A percentile compares a stretch with the other conserved stretches of the same genome.
Conservation (phyloP, 2,329 filamentous ascomycete species). For the Trichophyton benhamiae region DNA sequence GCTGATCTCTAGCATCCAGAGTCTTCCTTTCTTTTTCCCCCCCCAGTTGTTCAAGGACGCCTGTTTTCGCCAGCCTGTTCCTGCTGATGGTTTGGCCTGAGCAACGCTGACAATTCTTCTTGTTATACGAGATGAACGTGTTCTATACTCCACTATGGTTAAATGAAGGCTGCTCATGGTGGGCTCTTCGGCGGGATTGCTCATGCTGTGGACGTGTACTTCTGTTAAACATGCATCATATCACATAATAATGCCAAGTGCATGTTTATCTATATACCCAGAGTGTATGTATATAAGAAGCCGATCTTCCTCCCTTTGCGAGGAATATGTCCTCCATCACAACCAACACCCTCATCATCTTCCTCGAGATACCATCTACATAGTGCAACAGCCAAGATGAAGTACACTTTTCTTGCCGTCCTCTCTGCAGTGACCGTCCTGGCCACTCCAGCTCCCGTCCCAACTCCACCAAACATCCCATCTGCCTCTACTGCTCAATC, state of each 20-base stretch:
- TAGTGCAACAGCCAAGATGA: not conserved
- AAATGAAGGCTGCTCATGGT: not conserved
- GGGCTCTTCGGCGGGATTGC: not conserved
- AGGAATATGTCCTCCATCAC: not conserved
- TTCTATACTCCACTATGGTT: not conserved
- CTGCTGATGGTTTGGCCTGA: not conserved
- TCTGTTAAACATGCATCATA: not conserved
- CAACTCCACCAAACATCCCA: constrained; percentile 51
- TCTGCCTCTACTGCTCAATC: constrained; percentile 44
- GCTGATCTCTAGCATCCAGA: not conserved
- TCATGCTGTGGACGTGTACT: not conserved
- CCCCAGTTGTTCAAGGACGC: not conserved
- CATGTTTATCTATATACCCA: not conserved
- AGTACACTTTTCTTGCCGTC: constrained; percentile 12
- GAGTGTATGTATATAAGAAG: not conserved
- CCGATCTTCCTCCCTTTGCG: not conserved
- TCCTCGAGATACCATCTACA: not conserved
- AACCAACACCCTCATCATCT: not conserved
- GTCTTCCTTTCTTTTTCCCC: not conserved
- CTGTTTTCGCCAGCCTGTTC: not conserved
- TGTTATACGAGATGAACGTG: not conserved
- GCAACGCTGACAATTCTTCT: not conserved
- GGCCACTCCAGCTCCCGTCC: constrained; percentile 17
- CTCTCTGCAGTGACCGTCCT: constrained; percentile 12
- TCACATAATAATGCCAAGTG: not conserved